A percentile compares a stretch with the other conserved stretches of the same genome.
phyloP scores from a whole-genome alignment of 2,329 filamentous ascomycete species.

The Phoma sp. region DNA sequence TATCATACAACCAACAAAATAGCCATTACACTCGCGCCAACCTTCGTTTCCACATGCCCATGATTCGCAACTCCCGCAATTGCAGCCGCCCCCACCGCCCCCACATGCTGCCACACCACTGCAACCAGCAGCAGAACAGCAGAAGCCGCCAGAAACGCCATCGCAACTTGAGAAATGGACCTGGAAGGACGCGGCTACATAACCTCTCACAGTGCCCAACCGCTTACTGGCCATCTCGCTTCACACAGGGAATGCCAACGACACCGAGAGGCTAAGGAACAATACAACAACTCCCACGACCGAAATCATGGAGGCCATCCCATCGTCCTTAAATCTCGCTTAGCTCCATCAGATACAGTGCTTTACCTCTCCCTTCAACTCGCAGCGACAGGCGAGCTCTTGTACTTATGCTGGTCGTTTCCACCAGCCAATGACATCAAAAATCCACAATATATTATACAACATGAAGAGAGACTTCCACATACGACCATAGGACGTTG shows the following conservation, averaged over 20 bases:
- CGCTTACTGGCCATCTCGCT: constrained; percentile 66
- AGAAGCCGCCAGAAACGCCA: constrained; percentile 83
- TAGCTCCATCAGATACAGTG: too few relatives aligned
- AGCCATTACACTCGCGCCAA: constrained; percentile 90
- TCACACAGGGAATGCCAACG: constrained; percentile 97
- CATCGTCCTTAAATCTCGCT: too few relatives aligned
- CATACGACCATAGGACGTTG: too few relatives aligned
- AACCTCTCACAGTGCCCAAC: constrained; percentile 59
- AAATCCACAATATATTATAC: too few relatives aligned
- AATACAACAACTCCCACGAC: constrained; percentile 95
- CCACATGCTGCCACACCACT: constrained; percentile 89
- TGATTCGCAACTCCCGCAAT: constrained; percentile 93
- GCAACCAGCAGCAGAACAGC: constrained; percentile 70
- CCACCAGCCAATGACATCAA: too few relatives aligned
- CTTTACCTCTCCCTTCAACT: too few relatives aligned
- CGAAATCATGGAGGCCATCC: too few relatives aligned
- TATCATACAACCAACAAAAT: too few relatives aligned
- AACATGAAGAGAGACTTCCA: too few relatives aligned
- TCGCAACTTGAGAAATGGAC: constrained; percentile 86
- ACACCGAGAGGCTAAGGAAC: constrained; percentile 90
- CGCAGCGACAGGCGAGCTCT: too few relatives aligned
- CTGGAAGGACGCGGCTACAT: constrained; percentile 93
- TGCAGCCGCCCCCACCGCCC: constrained; percentile 92
- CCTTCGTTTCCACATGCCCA: constrained; percentile 82
- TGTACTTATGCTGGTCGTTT: too few relatives aligned